These are phyloP conservation scores for Aspergillus uvarum DNA, from an alignment of 2,329 filamentous ascomycete genomes.

Conservation along the genomic window DNA sequence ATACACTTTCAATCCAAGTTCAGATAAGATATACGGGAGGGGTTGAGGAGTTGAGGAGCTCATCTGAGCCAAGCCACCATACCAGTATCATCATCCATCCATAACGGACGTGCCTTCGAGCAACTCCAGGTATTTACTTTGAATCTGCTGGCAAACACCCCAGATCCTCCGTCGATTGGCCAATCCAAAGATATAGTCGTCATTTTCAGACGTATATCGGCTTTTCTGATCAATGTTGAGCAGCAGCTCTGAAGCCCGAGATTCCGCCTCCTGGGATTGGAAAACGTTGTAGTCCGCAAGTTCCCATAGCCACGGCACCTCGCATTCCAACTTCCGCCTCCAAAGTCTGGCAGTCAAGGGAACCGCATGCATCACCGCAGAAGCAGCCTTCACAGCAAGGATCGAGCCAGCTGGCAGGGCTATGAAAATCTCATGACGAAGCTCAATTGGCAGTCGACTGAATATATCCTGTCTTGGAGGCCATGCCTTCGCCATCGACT, in stretches of 20 bases:
- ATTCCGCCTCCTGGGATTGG: slow-evolving; percentile 1
- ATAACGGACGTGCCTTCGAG: background rate
- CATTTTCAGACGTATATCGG: background rate
- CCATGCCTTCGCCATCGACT: background rate
- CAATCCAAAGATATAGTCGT: slow-evolving; percentile 1
- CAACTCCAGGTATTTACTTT: slow-evolving; percentile 2
- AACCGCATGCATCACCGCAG: background rate
- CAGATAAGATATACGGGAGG: no score
- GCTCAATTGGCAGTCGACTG: background rate
- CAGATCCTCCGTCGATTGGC: slow-evolving; percentile 8
- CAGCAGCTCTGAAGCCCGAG: background rate
- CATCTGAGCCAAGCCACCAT: no score
- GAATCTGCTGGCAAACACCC: slow-evolving; percentile 7
- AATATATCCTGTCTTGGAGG: background rate
- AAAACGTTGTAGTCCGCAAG: background rate
- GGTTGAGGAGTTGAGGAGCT: no score
- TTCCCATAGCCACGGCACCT: slow-evolving; percentile 8
- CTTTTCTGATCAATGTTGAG: background rate
- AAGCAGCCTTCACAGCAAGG: slow-evolving; percentile 2
- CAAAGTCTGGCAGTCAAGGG: background rate
- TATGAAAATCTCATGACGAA: background rate
- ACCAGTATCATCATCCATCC: no score
- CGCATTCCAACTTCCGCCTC: slow-evolving; percentile 1
- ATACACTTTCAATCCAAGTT: no score
- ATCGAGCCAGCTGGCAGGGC: background rate